Evolutionary conservation across 2,329 filamentous ascomycete species (phyloP).

Genomic region (Fusarium domesticum): DNA sequence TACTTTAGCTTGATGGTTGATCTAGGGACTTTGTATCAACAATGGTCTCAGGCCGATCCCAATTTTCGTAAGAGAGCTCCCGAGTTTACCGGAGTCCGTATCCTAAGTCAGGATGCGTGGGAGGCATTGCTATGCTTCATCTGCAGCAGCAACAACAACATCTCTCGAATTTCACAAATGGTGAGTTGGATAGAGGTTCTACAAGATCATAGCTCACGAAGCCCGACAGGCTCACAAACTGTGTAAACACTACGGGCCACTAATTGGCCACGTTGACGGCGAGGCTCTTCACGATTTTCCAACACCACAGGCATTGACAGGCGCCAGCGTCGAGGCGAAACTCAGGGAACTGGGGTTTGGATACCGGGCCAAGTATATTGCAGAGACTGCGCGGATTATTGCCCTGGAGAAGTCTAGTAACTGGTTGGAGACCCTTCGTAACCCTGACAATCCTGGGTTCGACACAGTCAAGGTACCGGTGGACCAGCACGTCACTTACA

Average conservation of each 20-base stretch:
- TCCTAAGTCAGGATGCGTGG: conserved; percentile 93
- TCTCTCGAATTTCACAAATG: conserved; percentile 93
- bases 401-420: conserved; percentile 61
- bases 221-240: conserved; percentile 69
- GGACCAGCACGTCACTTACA: conserved; percentile 62
- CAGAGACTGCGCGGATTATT: conserved; percentile 77
- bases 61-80: conserved; percentile 89
- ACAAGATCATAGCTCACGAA: not conserved
- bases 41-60: conserved; percentile 81
- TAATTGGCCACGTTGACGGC: conserved; percentile 67
- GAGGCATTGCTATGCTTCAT: conserved; percentile 93
- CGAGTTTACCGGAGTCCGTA: conserved; percentile 85
- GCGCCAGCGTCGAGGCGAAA: conserved; percentile 71
- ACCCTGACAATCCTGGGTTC: conserved; percentile 67
- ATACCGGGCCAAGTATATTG: conserved; percentile 90
- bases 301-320: conserved; percentile 67
- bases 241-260: conserved; percentile 77
- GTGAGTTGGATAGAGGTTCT: conserved; percentile 40
- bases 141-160: conserved; percentile 99
- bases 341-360: conserved; percentile 86
- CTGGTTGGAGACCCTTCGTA: conserved; percentile 78
- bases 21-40: conserved; percentile 70
- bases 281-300: conserved; percentile 87
- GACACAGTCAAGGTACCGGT: conserved; percentile 42
- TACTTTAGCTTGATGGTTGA: conserved; percentile 88